Conservation (phyloP, 2,329 filamentous ascomycete genomes). For the Cladophialophora immunda region DNA sequence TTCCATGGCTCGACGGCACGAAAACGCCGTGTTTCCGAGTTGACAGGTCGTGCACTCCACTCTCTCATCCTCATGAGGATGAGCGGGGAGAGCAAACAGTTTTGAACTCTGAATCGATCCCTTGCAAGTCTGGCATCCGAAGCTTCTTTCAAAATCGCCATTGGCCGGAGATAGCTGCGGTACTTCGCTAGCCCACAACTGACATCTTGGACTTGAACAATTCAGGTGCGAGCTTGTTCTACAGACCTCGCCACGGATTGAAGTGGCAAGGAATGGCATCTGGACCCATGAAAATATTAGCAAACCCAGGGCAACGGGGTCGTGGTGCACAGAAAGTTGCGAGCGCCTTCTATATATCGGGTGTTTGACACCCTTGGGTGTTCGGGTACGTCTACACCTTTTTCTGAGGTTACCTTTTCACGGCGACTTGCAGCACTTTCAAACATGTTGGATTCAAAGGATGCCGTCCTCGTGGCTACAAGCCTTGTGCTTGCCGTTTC, state of each 20-base stretch:
- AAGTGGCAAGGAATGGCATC: slow-evolving; percentile 12
- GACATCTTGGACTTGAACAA: slow-evolving; percentile 13
- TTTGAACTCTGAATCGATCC: neutral
- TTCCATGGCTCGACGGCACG: slow-evolving; percentile 11
- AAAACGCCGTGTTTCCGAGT: slow-evolving; percentile 11
- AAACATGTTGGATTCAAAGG: slow-evolving; percentile 34
- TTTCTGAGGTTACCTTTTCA: slow-evolving; percentile 22
- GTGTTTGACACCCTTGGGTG: slow-evolving; percentile 17
- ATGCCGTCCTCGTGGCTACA: slow-evolving; percentile 31
- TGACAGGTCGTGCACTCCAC: slow-evolving; percentile 22
- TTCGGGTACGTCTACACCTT: slow-evolving; percentile 10
- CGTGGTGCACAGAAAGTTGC: slow-evolving; percentile 9
- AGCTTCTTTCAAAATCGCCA: neutral
- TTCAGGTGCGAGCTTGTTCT: slow-evolving; percentile 2
- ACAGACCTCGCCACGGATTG: slow-evolving; percentile 6
- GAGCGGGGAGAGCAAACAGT: neutral
- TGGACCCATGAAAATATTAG: slow-evolving; percentile 15
- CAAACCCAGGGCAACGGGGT: neutral
- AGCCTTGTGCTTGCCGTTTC: slow-evolving; percentile 35
- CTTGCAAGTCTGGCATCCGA: slow-evolving; percentile 3
- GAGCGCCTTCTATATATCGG: slow-evolving; percentile 17
- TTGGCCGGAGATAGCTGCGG: slow-evolving; percentile 10
- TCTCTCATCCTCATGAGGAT: neutral
- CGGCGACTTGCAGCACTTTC: slow-evolving; percentile 26
- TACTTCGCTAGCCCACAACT: slow-evolving; percentile 17